These are phyloP conservation scores for Persicaria maculosa DNA, from an alignment of 148 eudicot species.

Conservation along the genomic window DNA sequence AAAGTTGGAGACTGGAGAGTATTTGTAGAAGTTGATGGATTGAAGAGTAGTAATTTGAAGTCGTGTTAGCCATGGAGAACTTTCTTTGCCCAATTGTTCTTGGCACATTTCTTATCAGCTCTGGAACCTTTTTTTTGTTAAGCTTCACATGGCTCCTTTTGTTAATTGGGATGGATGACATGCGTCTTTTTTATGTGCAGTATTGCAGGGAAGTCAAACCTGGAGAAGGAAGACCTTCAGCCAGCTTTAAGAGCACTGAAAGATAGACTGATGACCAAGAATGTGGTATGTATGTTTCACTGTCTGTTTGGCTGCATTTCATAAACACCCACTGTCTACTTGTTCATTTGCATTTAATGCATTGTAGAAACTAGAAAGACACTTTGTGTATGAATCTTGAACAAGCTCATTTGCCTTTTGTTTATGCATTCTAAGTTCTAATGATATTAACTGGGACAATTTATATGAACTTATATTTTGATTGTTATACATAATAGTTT, in stretches of 20 bases:
- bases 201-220: conserved; percentile 92
- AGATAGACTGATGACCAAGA: conserved; percentile 97
- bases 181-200: conserved; percentile 35
- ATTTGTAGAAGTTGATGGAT: not conserved
- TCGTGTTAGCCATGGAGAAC: not conserved
- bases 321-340: not conserved
- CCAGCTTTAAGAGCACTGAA: conserved; percentile 92
- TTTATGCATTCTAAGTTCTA: not conserved
- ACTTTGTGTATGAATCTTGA: too few relatives aligned
- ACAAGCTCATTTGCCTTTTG: too few relatives aligned
- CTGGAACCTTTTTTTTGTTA: not conserved
- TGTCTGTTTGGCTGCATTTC: too few relatives aligned
- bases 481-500: not conserved
- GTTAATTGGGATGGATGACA: not conserved
- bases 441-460: not conserved
- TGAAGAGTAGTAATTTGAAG: not conserved
- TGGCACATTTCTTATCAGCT: not conserved
- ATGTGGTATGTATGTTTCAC: conserved; percentile 72
- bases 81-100: not conserved
- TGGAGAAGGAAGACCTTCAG: conserved; percentile 84
- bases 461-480: not conserved
- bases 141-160: not conserved
- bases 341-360: not conserved
- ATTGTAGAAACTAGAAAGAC: not conserved
- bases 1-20: not conserved